These are phyloP conservation scores for Paralagenidium karlingii DNA, from an alignment of 352 stramenopile genomes.

Conservation along the genomic window DNA sequence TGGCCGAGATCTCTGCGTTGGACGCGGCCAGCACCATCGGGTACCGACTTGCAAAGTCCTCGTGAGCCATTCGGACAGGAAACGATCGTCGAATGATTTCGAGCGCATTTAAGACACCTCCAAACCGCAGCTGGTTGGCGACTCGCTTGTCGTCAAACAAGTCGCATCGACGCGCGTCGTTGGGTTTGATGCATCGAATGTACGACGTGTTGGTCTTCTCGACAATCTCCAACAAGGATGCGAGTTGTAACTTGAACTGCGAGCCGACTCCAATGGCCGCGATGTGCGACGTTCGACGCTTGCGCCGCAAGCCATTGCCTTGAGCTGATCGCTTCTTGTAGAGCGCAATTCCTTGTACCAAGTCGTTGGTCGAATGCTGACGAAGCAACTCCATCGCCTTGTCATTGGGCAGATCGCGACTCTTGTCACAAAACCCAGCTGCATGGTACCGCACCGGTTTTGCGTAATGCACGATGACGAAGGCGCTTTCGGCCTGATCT, in stretches of 20 bases:
- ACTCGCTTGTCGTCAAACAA: slow-evolving; percentile 82
- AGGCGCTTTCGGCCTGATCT: slow-evolving; percentile 54
- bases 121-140: slow-evolving; percentile 66
- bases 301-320: slow-evolving; percentile 28
- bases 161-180: slow-evolving; percentile 85
- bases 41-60: slow-evolving; percentile 53
- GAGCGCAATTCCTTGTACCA: no score
- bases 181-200: slow-evolving; percentile 98
- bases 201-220: slow-evolving; percentile 95
- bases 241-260: slow-evolving; percentile 91
- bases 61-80: slow-evolving; percentile 61
- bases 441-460: slow-evolving; percentile 60
- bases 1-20: slow-evolving; percentile 3
- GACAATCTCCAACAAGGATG: slow-evolving; percentile 87
- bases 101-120: slow-evolving; percentile 73
- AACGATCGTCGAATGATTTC: slow-evolving; percentile 79
- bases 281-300: slow-evolving; percentile 59
- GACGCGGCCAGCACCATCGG: slow-evolving; percentile 8
- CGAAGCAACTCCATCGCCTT: not conserved
- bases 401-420: slow-evolving; percentile 77
- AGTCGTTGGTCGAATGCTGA: slow-evolving; percentile 1
- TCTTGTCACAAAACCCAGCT: slow-evolving; percentile 79
- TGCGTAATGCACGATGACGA: slow-evolving; percentile 76
- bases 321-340: slow-evolving; percentile 6
- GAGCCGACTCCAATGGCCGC: slow-evolving; percentile 71